These are phyloP conservation scores for Phlyctochytrium planicorne DNA, from an alignment of 192 early-diverging fungal genomes.

Conservation along the genomic window DNA sequence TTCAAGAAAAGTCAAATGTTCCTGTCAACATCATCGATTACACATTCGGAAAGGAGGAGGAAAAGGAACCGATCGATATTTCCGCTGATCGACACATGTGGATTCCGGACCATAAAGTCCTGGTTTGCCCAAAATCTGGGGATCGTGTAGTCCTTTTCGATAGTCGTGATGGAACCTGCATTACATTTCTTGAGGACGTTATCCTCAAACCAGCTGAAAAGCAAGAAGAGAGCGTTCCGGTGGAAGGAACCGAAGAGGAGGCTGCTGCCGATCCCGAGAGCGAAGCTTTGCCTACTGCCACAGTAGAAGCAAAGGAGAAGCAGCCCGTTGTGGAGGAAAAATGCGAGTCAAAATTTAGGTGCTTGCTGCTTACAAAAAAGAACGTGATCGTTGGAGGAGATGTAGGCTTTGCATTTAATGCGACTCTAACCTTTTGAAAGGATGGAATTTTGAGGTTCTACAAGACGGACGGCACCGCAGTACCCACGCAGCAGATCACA, in stretches of 20 bases:
- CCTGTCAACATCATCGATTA: neutral
- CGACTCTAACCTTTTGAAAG: conserved; percentile 13
- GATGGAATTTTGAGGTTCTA: conserved; percentile 37
- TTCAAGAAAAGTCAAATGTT: too few species aligned
- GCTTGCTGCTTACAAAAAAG: conserved; percentile 31
- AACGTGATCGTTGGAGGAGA: conserved; percentile 38
- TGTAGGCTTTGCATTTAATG: conserved; percentile 23
- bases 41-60: neutral
- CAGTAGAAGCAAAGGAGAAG: conserved; percentile 10
- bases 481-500: too few species aligned
- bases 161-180: conserved; percentile 22
- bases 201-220: neutral
- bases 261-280: too few species aligned
- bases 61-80: neutral
- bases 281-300: neutral
- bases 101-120: conserved; percentile 22
- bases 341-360: conserved; percentile 3
- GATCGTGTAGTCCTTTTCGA: conserved; percentile 37
- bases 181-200: conserved; percentile 14
- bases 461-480: too few species aligned
- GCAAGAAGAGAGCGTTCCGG: neutral
- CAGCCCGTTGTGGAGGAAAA: conserved; percentile 14
- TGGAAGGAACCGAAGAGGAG: neutral
- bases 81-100: conserved; percentile 14
- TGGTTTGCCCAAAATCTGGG: conserved; percentile 11